Evolutionary conservation across 1,284 basidiomycete species (phyloP).

Genomic region (Trichosporon faecale): DNA sequence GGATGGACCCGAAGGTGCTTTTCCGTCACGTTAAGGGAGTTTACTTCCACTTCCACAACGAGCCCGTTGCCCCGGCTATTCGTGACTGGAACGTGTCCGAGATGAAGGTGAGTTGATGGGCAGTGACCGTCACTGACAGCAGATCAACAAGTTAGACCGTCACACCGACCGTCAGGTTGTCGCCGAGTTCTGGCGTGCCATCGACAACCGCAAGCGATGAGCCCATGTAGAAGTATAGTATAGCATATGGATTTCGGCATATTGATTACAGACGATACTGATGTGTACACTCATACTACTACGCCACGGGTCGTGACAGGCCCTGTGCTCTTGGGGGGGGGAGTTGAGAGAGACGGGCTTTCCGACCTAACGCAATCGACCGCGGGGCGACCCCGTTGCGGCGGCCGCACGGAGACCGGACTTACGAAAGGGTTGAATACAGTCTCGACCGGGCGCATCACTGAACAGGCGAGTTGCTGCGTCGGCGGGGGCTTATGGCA

Average conservation of each 20-base stretch:
- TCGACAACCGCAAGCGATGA: slow-evolving; percentile 57
- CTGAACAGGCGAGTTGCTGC: too few relatives aligned
- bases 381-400: too few relatives aligned
- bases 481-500: too few relatives aligned
- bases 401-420: too few relatives aligned
- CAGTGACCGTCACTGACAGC: slow-evolving; percentile 14
- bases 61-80: slow-evolving; percentile 79
- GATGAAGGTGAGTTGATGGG: slow-evolving; percentile 63
- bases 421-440: too few relatives aligned
- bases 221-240: background rate
- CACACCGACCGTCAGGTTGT: slow-evolving; percentile 96
- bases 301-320: too few relatives aligned
- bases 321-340: too few relatives aligned
- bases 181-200: slow-evolving; percentile 87
- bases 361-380: too few relatives aligned
- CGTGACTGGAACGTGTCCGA: slow-evolving; percentile 97
- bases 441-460: too few relatives aligned
- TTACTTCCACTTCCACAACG: slow-evolving; percentile 88
- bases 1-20: slow-evolving; percentile 83
- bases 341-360: too few relatives aligned
- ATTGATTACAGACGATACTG: background rate
- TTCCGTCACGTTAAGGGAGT: slow-evolving; percentile 94
- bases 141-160: slow-evolving; percentile 85
- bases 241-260: background rate
- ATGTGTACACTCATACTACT: background rate